Evolutionary conservation across 2,329 filamentous ascomycete species (phyloP).

Genomic region (Penicillium paneum): DNA sequence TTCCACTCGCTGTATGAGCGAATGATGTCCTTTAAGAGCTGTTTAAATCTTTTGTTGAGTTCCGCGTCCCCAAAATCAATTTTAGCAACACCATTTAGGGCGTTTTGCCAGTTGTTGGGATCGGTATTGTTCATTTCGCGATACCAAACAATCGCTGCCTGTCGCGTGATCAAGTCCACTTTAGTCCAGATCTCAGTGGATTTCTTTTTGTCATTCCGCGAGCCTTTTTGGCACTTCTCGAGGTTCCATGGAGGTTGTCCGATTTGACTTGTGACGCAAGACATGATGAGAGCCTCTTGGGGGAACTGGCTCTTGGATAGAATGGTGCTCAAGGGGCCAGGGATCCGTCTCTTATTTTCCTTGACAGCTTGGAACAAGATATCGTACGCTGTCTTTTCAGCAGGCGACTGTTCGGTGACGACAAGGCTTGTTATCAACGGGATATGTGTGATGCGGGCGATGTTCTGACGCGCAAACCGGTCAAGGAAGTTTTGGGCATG

Average conservation of each 20-base stretch:
- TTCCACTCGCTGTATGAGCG: background rate
- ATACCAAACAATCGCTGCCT: background rate
- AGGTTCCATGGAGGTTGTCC: slow-evolving; percentile 25
- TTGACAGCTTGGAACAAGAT: slow-evolving; percentile 56
- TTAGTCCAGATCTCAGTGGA: background rate
- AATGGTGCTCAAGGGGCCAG: slow-evolving; percentile 43
- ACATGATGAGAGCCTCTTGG: slow-evolving; percentile 43
- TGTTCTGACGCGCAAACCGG: slow-evolving; percentile 50
- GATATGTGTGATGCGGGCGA: slow-evolving; percentile 47
- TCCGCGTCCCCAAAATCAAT: background rate
- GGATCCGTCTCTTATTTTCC: slow-evolving; percentile 25
- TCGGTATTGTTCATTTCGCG: background rate
- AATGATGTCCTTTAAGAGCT: background rate
- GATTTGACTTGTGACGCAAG: slow-evolving; percentile 39
- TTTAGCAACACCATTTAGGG: background rate
- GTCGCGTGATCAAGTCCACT: background rate
- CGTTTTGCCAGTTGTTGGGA: background rate
- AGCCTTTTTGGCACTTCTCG: slow-evolving; percentile 18
- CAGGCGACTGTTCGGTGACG: slow-evolving; percentile 44
- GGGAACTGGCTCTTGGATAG: slow-evolving; percentile 39
- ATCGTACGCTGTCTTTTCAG: slow-evolving; percentile 53
- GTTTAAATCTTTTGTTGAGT: background rate
- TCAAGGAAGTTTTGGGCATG: slow-evolving; percentile 57
- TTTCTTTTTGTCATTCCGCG: background rate
- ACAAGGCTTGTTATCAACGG: slow-evolving; percentile 44